Conservation (phyloP, 2,329 filamentous ascomycete species). For the Fusarium palustre region DNA sequence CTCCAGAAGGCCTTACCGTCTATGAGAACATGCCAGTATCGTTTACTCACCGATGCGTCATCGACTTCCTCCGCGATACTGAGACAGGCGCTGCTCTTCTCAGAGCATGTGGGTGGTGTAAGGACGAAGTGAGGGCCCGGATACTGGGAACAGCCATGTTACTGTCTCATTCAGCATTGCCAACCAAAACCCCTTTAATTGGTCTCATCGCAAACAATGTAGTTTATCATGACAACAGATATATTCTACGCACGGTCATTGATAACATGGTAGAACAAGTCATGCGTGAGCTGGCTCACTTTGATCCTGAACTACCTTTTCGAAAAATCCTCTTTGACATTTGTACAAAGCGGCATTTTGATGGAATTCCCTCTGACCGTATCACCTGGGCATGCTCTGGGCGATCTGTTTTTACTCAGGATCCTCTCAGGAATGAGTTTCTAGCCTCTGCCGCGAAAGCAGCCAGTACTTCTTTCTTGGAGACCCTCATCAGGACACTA, state of each 20-base stretch:
- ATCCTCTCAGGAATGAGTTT: neutral
- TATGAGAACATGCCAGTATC: accelerated
- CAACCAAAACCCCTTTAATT: too few species aligned
- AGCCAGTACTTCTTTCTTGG: accelerated
- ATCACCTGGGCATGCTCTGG: neutral
- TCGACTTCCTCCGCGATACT: neutral
- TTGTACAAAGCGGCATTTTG: neutral
- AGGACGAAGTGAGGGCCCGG: neutral
- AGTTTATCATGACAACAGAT: too few species aligned
- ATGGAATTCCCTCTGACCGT: neutral
- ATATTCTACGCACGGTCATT: too few species aligned
- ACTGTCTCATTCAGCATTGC: too few species aligned
- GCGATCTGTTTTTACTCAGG: accelerated
- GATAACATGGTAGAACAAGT: too few species aligned
- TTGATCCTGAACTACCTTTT: too few species aligned
- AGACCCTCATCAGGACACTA: accelerated
- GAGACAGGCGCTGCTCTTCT: neutral
- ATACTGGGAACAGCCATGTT: neutral
- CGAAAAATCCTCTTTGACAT: neutral
- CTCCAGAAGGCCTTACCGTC: accelerated
- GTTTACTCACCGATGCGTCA: neutral
- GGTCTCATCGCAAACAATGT: too few species aligned
- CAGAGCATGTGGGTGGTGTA: neutral
- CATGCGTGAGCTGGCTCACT: too few species aligned
- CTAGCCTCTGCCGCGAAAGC: neutral